Percentiles rank a stretch among this genome's conserved stretches.
Conservation (phyloP, 371 early-diverging fungal species). For the Nematocida sp. region DNA sequence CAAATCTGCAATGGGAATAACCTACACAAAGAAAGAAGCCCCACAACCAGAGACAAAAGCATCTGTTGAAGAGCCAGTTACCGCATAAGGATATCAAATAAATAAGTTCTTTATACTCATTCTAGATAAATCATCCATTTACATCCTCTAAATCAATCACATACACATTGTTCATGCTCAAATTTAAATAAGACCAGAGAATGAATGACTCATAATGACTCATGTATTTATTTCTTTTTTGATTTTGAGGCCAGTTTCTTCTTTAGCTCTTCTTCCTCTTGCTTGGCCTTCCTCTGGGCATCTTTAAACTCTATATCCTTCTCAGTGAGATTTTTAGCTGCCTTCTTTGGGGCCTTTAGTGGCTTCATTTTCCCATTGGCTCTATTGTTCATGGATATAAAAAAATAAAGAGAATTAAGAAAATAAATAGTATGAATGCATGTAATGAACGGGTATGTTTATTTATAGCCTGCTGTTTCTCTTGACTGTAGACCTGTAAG, state of each 20-base stretch:
- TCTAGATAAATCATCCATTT: background rate
- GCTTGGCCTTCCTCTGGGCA: slow-evolving; percentile 9
- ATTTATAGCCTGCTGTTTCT: slow-evolving; percentile 55
- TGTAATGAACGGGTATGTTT: no score
- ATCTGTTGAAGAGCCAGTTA: slow-evolving; percentile 6
- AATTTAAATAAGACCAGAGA: background rate
- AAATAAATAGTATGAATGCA: background rate
- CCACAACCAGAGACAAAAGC: slow-evolving; percentile 4
- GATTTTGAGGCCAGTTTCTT: background rate
- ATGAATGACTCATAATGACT: background rate
- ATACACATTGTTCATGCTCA: background rate
- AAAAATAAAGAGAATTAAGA: background rate
- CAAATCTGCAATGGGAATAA: slow-evolving; percentile 32
- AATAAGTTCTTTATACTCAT: background rate
- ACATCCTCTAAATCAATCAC: background rate
- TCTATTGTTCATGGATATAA: slow-evolving; percentile 39
- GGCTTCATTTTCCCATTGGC: slow-evolving; percentile 53
- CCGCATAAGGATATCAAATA: slow-evolving; percentile 16
- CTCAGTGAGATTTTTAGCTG: slow-evolving; percentile 1
- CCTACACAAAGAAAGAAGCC: slow-evolving; percentile 50
- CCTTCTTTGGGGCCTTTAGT: slow-evolving; percentile 36
- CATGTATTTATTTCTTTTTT: slow-evolving; percentile 44
- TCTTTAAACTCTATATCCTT: slow-evolving; percentile 22
- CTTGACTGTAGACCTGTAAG: slow-evolving; percentile 45
- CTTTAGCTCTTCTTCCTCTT: slow-evolving; percentile 4